A percentile compares a stretch with the other conserved stretches of the same genome.
Conservation (phyloP, 345 rosid species). For the Linum trigynum region DNA sequence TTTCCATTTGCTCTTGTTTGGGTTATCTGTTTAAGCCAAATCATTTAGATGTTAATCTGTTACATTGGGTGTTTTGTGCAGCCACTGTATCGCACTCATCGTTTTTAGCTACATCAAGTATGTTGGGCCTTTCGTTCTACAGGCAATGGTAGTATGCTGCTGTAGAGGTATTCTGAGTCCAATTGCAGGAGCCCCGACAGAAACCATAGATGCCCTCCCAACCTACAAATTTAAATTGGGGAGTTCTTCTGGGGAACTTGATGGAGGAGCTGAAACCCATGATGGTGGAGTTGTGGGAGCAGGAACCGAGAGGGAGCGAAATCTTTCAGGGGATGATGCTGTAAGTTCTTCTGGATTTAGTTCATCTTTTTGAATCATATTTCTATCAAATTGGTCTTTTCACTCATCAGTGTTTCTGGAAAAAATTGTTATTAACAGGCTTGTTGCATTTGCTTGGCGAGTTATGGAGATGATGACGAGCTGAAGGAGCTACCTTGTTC, state of each 20-base stretch:
- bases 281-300: slow-evolving; percentile 14
- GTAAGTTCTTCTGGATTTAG: slow-evolving; percentile 10
- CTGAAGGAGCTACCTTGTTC: slow-evolving; percentile 28
- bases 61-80: slow-evolving; percentile 8
- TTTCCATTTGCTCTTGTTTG: background rate
- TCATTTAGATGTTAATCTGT: background rate
- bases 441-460: slow-evolving; percentile 27
- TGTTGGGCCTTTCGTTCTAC: slow-evolving; percentile 5
- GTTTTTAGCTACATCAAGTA: slow-evolving; percentile 17
- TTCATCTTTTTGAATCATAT: background rate
- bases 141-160: slow-evolving; percentile 11
- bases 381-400: background rate
- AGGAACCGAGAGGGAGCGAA: slow-evolving; percentile 17
- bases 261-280: background rate
- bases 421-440: slow-evolving; percentile 7
- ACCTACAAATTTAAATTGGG: slow-evolving; percentile 13
- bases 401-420: background rate
- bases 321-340: slow-evolving; percentile 17
- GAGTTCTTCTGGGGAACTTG: slow-evolving; percentile 1
- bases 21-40: background rate
- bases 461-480: slow-evolving; percentile 17
- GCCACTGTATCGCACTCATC: slow-evolving; percentile 17
- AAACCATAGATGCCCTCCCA: slow-evolving; percentile 20
- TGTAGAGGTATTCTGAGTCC: slow-evolving; percentile 10
- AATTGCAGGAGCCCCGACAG: slow-evolving; percentile 14